These are phyloP conservation scores for Fusarium nisikadoi DNA, from an alignment of 2,329 filamentous ascomycete genomes.

Conservation along the genomic window DNA sequence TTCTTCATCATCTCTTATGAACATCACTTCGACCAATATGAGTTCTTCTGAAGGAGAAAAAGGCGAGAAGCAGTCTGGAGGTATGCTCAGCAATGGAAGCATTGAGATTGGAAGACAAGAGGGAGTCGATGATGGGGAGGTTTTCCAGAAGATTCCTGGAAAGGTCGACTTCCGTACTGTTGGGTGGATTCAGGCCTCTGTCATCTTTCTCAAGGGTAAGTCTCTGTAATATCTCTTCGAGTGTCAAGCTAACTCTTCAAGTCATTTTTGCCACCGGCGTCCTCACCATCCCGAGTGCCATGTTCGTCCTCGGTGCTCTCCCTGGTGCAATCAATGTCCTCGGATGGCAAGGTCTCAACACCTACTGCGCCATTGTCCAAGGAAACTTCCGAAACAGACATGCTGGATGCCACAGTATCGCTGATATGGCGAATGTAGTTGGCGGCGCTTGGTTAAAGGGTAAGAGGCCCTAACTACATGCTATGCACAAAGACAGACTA, in stretches of 20 bases:
- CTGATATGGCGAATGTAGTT: conserved; percentile 64
- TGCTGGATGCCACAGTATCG: conserved; percentile 51
- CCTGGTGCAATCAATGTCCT: conserved; percentile 57
- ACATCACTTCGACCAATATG: conserved; percentile 6
- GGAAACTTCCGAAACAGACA: conserved; percentile 54
- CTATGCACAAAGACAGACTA: background rate
- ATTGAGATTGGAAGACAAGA: conserved; percentile 35
- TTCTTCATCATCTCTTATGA: background rate
- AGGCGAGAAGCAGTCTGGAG: conserved; percentile 17
- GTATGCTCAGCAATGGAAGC: conserved; percentile 21
- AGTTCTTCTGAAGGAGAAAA: conserved; percentile 21
- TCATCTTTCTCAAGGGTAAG: conserved; percentile 59
- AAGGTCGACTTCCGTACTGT: conserved; percentile 60
- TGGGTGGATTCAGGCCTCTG: conserved; percentile 58
- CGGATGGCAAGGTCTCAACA: conserved; percentile 55
- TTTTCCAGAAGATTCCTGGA: conserved; percentile 57
- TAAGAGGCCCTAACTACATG: fast-evolving
- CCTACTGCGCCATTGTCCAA: conserved; percentile 54
- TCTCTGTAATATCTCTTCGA: fast-evolving
- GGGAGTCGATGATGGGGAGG: conserved; percentile 49
- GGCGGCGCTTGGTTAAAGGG: conserved; percentile 59
- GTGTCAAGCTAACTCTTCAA: conserved; percentile 8
- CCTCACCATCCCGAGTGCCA: conserved; percentile 54
- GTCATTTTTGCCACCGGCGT: conserved; percentile 58
- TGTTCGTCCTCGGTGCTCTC: conserved; percentile 55